phyloP scores from a whole-genome alignment of 2,329 filamentous ascomycete genomes.

The Fusarium tricinctum region DNA sequence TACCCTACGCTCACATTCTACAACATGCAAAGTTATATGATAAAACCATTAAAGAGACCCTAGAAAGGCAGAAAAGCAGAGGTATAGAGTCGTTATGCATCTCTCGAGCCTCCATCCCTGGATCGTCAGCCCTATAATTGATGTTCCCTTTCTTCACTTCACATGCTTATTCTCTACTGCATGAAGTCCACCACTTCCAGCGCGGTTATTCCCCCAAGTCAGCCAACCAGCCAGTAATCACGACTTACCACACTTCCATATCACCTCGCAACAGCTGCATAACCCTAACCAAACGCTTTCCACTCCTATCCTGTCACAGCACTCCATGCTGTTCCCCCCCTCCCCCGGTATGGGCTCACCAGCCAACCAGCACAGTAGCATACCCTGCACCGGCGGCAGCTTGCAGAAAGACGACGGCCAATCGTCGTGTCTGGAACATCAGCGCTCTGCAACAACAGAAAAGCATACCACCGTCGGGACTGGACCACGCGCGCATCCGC shows the following conservation, averaged over 20 bases:
- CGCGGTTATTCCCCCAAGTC: conserved; percentile 16
- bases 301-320: conserved; percentile 29
- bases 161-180: conserved; percentile 1
- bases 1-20: conserved; percentile 16
- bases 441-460: conserved; percentile 30
- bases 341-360: conserved; percentile 7
- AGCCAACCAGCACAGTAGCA: conserved; percentile 19
- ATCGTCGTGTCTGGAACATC: conserved; percentile 16
- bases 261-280: conserved; percentile 3
- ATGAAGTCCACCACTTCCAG: neutral
- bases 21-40: neutral
- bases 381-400: conserved; percentile 23
- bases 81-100: conserved; percentile 14
- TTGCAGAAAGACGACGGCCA: conserved; percentile 33
- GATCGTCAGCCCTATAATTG: conserved; percentile 38
- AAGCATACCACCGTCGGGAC: conserved; percentile 5
- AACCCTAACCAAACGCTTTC: conserved; percentile 15
- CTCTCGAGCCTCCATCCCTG: conserved; percentile 29
- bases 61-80: neutral
- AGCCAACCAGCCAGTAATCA: neutral
- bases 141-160: conserved; percentile 19
- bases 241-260: conserved; percentile 3
- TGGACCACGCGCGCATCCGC: conserved; percentile 21
- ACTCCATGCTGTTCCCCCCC: conserved; percentile 19
- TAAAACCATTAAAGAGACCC: neutral